Evolutionary conservation across 106 monocot species (phyloP), one percentile per base, ranked within the genome.

Genomic region (Dendrobium nobile): DNA sequence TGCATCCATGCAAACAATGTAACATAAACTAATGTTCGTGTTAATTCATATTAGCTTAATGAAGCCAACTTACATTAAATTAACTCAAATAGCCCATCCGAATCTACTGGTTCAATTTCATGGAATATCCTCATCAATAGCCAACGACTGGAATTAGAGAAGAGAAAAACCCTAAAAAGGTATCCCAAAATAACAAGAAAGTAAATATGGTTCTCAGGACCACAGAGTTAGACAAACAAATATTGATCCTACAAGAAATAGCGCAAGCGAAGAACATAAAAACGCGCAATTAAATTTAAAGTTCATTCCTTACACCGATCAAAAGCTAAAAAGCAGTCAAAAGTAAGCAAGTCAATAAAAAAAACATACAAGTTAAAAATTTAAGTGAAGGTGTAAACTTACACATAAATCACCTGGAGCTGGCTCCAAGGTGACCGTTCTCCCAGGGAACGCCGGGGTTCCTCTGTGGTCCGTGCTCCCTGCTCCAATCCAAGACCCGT

Each of bases 401-500:
- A 98, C 98, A 77, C 95, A 98, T 68, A 91, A 10, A 51, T 86
- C 91, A 11, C 82, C 91, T 4, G 88, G 81, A 20, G 59, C 43
- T 28, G 86, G 84, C 27, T 92, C 89, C 26, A 98, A 75, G 1
- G 97, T 98, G 44, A 98, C 97, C n/a, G 94, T 95, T 75, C 97
- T 90, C 24, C 97, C 97, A 4, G 97, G 97, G 33, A 94, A 94
- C 4, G 67, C 81, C 0, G 94, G 94, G 18, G 92, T 98, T 5
- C 97, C 97, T 79, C 97, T 84, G 78, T 98, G 97, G 74, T 98
- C 97, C 5, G 97, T 98, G 88, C 97, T 98, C 4, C 97, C 97
- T 97, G 83, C 37, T 6, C 31, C 7, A 47, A 3, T 41, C 44
- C 43, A 43, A 79, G 18, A 75, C 59, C 24, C 2, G 41, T 22